Evolutionary conservation across 2,329 filamentous ascomycete species (phyloP), one percentile per base, ranked within the genome.

Genomic region (Nectriaceae sp.): DNA sequence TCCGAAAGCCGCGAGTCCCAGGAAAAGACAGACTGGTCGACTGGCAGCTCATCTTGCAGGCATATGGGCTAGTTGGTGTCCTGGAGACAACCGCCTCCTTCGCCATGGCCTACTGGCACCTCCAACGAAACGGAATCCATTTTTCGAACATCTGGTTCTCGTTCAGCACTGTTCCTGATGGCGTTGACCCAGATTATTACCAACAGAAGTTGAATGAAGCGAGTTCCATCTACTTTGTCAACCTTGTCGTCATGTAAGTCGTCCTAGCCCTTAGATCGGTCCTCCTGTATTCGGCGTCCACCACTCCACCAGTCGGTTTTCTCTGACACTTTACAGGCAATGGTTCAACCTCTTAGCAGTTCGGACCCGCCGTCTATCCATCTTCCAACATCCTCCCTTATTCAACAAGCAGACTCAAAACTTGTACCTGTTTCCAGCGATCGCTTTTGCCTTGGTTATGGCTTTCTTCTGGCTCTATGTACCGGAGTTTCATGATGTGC

Each of bases 191-290:
- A 2, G 80, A 80, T 39, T 78, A 76, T 47, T 81, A 84, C 59
- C 71, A 69, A 0, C 66, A 72, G 21, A 76, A 80, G 53, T 70
- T 87, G 20, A 86, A 85, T 53, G 76, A 80, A 51, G 87, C 86
- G 0, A 86, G 81, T 31, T 88, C 84, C 15, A 85, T 93, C 50
- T 92, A 92, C 68, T 92, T 92, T 59, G 80, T 91, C 56, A 92
- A 85, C 50, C 72, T 93, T 19, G 88, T 93, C 2, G 84, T 92
- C 41, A 90, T 92, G 87, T 57, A 56, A 56, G 55, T 57, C 35
- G 18, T 5, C 15, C 3, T 21, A 33, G 13, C 46, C 38, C 47
- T 52, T 52, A 52, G 16, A 54, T 48, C 44, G 52, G 24, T 19
- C 5, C 20, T 18, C 20, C 13, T 21, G 24, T 45, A 13, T 22